phyloP scores from a whole-genome alignment of 345 rosid species.

The Eucalyptus sideroxylon region DNA sequence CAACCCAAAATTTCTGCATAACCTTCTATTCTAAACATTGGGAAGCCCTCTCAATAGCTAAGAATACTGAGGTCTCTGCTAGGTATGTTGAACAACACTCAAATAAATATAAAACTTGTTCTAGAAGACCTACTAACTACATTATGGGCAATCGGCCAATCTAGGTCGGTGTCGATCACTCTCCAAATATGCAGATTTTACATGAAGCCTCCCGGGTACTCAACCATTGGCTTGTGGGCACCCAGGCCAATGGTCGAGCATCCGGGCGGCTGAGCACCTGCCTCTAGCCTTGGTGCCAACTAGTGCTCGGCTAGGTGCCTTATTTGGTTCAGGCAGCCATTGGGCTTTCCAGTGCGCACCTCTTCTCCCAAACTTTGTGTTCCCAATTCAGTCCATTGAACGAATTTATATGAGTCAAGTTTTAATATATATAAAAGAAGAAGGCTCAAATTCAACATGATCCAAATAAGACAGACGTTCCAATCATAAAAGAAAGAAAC shows the following conservation, averaged over 20 bases:
- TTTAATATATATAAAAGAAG: background rate
- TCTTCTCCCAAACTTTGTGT: background rate
- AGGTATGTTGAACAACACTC: background rate
- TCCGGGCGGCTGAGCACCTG: background rate
- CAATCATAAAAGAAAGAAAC: background rate
- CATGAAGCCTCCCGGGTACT: background rate
- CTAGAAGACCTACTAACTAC: background rate
- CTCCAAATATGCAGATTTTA: background rate
- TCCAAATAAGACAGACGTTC: background rate
- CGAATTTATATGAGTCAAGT: background rate
- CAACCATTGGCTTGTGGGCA: background rate
- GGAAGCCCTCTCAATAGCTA: background rate
- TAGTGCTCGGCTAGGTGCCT: background rate
- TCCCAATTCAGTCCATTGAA: background rate
- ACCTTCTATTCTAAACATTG: background rate
- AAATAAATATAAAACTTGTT: background rate
- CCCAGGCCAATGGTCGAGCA: background rate
- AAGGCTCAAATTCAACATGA: background rate
- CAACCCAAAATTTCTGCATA: background rate
- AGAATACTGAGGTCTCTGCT: background rate
- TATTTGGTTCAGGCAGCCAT: background rate
- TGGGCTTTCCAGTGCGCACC: background rate
- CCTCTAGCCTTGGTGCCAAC: background rate
- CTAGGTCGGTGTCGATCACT: background rate
- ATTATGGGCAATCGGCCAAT: background rate